Percentiles rank a stretch among this genome's conserved stretches.
These are phyloP conservation scores for Brachypodium distachyon DNA, from an alignment of 202 grass and related monocot genomes.

Conservation along the genomic window DNA sequence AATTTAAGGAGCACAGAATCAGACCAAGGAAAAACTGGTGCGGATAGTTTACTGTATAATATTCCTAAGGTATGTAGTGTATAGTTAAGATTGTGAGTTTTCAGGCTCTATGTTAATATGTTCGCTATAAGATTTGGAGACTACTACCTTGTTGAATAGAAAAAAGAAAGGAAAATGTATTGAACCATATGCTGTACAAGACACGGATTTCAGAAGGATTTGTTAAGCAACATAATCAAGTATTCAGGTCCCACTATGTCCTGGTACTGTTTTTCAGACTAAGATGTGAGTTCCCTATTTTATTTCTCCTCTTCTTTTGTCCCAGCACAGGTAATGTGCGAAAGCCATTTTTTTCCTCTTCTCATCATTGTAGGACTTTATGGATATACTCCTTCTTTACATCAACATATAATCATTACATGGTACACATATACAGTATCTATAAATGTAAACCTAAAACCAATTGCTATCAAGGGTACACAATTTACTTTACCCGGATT, in stretches of 20 bases:
- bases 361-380: not conserved
- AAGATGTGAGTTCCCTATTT: not conserved
- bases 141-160: not conserved
- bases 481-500: constrained; percentile 57
- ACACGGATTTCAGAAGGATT: not conserved
- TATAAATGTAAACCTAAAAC: not conserved
- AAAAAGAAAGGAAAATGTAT: not conserved
- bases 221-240: not conserved
- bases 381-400: not conserved
- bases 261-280: not conserved
- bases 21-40: no score
- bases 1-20: not conserved
- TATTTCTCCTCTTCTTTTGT: not conserved
- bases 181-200: not conserved
- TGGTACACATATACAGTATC: no score
- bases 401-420: not conserved
- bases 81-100: not conserved
- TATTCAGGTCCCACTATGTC: not conserved
- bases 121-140: not conserved
- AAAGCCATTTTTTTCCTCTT: not conserved
- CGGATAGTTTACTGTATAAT: not conserved
- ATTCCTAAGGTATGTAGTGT: not conserved
- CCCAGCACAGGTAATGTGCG: not conserved
- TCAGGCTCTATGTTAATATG: not conserved
- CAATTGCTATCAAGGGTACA: not conserved